Conservation (phyloP, 176 grass and related monocot species). For the Carex myosuroides region DNA sequence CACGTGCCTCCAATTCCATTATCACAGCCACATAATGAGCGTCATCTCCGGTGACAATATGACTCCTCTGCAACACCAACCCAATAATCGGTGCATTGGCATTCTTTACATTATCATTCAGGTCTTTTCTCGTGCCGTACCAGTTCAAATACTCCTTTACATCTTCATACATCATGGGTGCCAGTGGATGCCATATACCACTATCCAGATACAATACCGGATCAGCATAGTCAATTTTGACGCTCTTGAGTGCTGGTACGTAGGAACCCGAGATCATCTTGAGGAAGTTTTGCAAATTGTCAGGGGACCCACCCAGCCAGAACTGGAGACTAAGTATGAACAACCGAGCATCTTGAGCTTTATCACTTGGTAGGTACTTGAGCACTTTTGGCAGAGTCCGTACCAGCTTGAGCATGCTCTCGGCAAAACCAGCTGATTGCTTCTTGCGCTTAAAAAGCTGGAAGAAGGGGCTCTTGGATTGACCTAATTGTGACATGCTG, state of each 20-base stretch:
- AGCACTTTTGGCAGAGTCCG: conserved; percentile 95
- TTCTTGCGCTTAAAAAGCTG: conserved; percentile 98
- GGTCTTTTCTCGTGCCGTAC: conserved; percentile 74
- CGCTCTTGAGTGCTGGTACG: conserved; percentile 48
- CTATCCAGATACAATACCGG: conserved; percentile 86
- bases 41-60: conserved; percentile 95
- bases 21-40: conserved; percentile 95
- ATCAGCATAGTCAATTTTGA: conserved; percentile 66
- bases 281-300: conserved; percentile 95
- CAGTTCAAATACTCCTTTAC: conserved; percentile 99
- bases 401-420: conserved; percentile 98
- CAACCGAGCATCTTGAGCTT: conserved; percentile 93
- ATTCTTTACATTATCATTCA: conserved; percentile 42
- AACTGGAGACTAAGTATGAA: conserved; percentile 99
- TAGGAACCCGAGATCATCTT: conserved; percentile 93
- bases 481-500: conserved; percentile 95
- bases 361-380: conserved; percentile 97
- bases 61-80: conserved; percentile 82
- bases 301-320: conserved; percentile 94
- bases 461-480: conserved; percentile 99
- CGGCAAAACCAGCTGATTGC: conserved; percentile 71
- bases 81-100: conserved; percentile 61
- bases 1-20: conserved; percentile 94
- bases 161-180: conserved; percentile 86
- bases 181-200: conserved; percentile 94